Conservation (phyloP, 441 rosid species). For the Populus hybrid region DNA sequence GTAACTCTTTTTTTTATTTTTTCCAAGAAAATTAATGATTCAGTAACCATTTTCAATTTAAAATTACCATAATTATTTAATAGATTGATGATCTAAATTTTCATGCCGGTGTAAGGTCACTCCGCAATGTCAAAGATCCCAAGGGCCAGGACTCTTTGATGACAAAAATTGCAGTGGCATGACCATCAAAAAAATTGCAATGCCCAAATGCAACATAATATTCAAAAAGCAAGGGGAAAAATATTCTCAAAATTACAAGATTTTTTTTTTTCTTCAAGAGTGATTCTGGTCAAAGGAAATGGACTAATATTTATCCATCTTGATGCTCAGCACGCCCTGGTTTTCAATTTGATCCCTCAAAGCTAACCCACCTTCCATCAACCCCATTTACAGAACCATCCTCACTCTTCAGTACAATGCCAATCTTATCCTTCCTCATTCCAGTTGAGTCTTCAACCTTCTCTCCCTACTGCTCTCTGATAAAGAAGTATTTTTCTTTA, state of each 20-base stretch:
- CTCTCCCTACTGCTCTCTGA: slow-evolving; percentile 29
- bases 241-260: background rate
- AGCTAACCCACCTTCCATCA: background rate
- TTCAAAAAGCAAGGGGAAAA: background rate
- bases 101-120: background rate
- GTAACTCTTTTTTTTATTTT: background rate
- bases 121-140: no score
- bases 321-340: background rate
- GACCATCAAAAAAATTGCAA: no score
- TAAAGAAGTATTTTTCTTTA: slow-evolving; percentile 1
- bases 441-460: slow-evolving; percentile 37
- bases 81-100: background rate
- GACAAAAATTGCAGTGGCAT: no score
- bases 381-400: slow-evolving; percentile 22
- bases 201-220: no score
- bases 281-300: background rate
- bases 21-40: no score
- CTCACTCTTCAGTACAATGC: slow-evolving; percentile 13
- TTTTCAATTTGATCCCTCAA: background rate
- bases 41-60: no score
- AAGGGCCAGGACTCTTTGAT: no score
- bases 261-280: background rate
- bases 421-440: slow-evolving; percentile 19
- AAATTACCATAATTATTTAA: background rate
- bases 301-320: background rate